Evolutionary conservation across 495 filamentous ascomycete species (phyloP), one percentile per base, ranked within the genome.

Genomic region (Copromyces sp.): DNA sequence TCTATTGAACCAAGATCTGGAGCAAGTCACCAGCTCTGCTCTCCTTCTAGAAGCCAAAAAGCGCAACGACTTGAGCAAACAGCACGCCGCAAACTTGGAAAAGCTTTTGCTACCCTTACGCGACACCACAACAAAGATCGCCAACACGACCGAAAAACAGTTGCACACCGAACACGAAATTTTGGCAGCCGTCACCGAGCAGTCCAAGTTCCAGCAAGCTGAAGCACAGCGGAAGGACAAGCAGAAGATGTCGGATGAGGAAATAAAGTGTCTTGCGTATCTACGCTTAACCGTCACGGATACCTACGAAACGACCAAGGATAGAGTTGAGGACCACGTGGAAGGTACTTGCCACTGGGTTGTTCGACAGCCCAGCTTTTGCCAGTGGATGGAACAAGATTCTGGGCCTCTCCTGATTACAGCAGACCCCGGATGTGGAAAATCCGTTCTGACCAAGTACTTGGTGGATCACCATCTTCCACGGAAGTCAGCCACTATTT

Each of bases 371-470:
- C 16, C 68, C 8, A 69, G 73, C 29, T 87, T 81, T 72, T 75
- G 69, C 38, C 69, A 68, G 2, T 87, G 84, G 84, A 35, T 73
- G 32, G 40, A 74, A 9, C 76, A 73, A 72, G 35, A 12, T 12
- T 77, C 74, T 2, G 72, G 39, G n/a, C 69, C 75, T 1, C 80
- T 89, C 7, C 86, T 84, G 81, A 81, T 88, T 11, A 86, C 86
- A 14, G 86, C 87, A 37, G 82, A 87, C 69, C 86, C 87, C 7
- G 86, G 87, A 7, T 88, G 85, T 74, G 87, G 87, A 8, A 89
- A 88, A 74, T 87, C 87, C 4, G 86, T 87, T 8, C 71, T 87
- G 39, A 77, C 84, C 7, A 85, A 78, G 70, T 80, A 82, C 39
- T 74, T 89, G 2, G 71, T 86, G 3, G 83, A 89, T 68, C 39